Evolutionary conservation across 208 protist species (phyloP).

Genomic region (Crithidia acanthocephali): DNA sequence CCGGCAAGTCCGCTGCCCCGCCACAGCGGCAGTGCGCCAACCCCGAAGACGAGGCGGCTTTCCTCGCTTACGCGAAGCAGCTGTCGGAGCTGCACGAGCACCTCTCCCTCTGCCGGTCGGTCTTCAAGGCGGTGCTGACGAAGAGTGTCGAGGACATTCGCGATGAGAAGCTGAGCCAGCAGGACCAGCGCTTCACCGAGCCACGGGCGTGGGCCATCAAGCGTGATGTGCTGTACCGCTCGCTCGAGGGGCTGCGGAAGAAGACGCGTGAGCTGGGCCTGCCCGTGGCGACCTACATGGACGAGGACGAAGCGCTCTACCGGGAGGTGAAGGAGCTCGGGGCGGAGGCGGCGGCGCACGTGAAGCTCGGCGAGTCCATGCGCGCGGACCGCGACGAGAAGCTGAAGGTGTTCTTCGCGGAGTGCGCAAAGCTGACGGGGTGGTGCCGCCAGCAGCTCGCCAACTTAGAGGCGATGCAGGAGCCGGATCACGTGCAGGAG

Average conservation of each 20-base stretch:
- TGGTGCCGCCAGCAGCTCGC: conserved; percentile 90
- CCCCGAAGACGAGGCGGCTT: conserved; percentile 22
- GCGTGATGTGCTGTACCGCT: conserved; percentile 32
- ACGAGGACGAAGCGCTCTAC: conserved; percentile 44
- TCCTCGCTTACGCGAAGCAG: conserved; percentile 43
- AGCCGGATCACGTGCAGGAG: conserved; percentile 89
- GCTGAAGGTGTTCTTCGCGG: conserved; percentile 48
- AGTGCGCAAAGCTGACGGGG: conserved; percentile 67
- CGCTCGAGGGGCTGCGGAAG: conserved; percentile 29
- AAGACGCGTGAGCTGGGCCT: conserved; percentile 23
- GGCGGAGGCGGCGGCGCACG: conserved; percentile 37
- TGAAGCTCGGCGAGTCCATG: conserved; percentile 36
- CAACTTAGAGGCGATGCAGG: conserved; percentile 87
- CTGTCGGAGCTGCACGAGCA: conserved; percentile 61
- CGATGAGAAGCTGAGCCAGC: conserved; percentile 48
- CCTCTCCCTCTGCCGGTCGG: conserved; percentile 43
- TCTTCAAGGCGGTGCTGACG: conserved; percentile 52
- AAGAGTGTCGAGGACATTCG: conserved; percentile 49
- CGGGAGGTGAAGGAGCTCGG: conserved; percentile 49
- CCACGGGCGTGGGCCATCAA: conserved; percentile 43
- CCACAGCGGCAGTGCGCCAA: neutral
- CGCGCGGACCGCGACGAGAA: conserved; percentile 43
- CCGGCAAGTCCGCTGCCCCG: neutral
- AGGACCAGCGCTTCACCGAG: conserved; percentile 55
- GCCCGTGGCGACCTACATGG: conserved; percentile 22